A percentile compares a stretch with the other conserved stretches of the same genome.
Evolutionary conservation across 371 early-diverging fungal genomes (phyloP).

Genomic region (Paraphysoderma sedebokerense): DNA sequence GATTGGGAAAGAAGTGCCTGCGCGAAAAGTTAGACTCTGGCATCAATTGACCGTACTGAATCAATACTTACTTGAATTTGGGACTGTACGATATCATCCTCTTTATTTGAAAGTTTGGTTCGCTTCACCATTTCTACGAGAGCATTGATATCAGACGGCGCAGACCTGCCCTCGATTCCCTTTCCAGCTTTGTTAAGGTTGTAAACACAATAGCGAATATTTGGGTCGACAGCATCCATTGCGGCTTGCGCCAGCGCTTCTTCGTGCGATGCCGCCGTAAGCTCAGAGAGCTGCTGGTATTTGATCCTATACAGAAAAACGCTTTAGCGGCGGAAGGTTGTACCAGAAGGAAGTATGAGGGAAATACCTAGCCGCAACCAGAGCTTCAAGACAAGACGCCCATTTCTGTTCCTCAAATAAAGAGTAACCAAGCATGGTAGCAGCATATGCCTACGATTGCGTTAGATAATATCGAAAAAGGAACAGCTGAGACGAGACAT

Average conservation of each 20-base stretch:
- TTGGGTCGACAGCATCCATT: slow-evolving; percentile 60
- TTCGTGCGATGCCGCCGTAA: slow-evolving; percentile 30
- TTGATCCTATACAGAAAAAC: slow-evolving; percentile 19
- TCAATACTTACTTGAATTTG: too few species aligned
- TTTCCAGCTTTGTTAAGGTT: slow-evolving; percentile 19
- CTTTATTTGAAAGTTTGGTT: neutral
- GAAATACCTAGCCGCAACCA: slow-evolving; percentile 36
- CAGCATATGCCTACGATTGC: slow-evolving; percentile 49
- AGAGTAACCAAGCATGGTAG: slow-evolving; percentile 45
- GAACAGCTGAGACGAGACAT: neutral
- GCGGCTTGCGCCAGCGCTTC: slow-evolving; percentile 42
- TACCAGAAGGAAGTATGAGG: neutral
- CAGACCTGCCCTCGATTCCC: too few species aligned
- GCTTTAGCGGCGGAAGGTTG: neutral
- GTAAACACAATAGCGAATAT: slow-evolving; percentile 63
- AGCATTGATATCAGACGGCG: neutral
- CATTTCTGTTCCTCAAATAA: slow-evolving; percentile 49
- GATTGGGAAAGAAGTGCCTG: too few species aligned
- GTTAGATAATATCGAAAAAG: neutral
- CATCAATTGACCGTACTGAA: too few species aligned
- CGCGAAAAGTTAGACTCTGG: too few species aligned
- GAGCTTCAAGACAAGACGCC: slow-evolving; percentile 42
- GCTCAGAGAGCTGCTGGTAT: slow-evolving; percentile 40
- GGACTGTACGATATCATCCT: neutral
- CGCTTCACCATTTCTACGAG: neutral